Conservation (phyloP, 2,329 filamentous ascomycete species). For the Dactylellina haptotyla region DNA sequence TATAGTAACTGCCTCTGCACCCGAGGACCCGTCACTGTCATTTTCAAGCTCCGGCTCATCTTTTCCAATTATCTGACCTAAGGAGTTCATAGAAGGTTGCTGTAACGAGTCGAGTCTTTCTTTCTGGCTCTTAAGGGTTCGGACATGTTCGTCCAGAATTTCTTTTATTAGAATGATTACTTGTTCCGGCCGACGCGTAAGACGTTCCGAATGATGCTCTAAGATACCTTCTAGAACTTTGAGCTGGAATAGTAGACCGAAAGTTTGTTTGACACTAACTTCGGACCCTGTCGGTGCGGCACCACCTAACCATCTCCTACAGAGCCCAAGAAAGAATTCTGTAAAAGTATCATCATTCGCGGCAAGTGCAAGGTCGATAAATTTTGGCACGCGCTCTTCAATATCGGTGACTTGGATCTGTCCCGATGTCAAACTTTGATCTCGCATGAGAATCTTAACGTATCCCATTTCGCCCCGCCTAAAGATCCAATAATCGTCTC, state of each 20-base stretch:
- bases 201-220: conserved; percentile 70
- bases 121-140: conserved; percentile 63
- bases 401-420: conserved; percentile 59
- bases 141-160: conserved; percentile 67
- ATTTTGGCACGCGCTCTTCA: conserved; percentile 64
- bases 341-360: conserved; percentile 69
- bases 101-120: conserved; percentile 59
- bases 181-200: conserved; percentile 73
- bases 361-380: conserved; percentile 66
- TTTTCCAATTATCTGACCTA: conserved; percentile 62
- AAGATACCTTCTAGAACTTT: conserved; percentile 74
- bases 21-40: conserved; percentile 65
- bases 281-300: conserved; percentile 55
- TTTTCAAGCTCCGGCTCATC: conserved; percentile 68
- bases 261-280: conserved; percentile 45
- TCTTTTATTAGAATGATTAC: conserved; percentile 73
- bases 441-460: conserved; percentile 65
- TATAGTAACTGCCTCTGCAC: conserved; percentile 62
- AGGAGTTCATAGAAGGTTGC: conserved; percentile 64
- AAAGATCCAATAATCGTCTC: conserved; percentile 54
- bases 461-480: conserved; percentile 61
- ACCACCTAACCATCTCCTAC: conserved; percentile 69
- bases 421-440: not conserved
- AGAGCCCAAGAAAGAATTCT: conserved; percentile 70
- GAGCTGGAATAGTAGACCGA: conserved; percentile 66